Evolutionary conservation across 208 protist genomes (phyloP), one percentile per base, ranked within the genome.

Genomic region (Acanthamoeba triangularis): DNA sequence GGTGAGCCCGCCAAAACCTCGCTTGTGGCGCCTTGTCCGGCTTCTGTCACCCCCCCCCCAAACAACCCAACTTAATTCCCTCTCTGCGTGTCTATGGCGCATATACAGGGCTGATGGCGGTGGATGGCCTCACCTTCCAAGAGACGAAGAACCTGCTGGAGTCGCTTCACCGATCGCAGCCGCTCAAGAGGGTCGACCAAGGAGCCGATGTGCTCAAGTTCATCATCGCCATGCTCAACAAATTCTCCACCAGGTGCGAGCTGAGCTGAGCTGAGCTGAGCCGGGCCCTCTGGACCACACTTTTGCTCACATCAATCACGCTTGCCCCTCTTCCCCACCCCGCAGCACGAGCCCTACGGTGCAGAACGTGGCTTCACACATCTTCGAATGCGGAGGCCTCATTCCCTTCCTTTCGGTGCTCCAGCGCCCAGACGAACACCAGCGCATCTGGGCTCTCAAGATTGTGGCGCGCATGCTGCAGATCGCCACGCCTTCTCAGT

Each of bases 401-500:
- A 44, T 90, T 18, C 82, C 82, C 11, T 90, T 90, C 82, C 82
- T 90, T 16, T 65, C 54, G 14, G 33, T 90, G 33, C 54, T 56
- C 2, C 52, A 90, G 54, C 47, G 82, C 7, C n/a, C 52, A 1
- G 82, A 90, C 54, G 82, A 90, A 35, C 47, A 90, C 20, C 82
- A 90, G 16, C 82, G 82, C 47, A 65, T 90, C 35, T 90, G 82
- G 82, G 28, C 88, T 14, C 88, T 93, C 30, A 93, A 93, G 37
- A 93, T 93, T 11, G 33, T 93, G 1, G 88, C 61, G 3, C 33
- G 61, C 33, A 49, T 93, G 88, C 65, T 93, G 7, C 61, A 67
- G 37, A 76, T 93, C 20, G 52, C 88, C 37, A 76, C 88, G 18
- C 59, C 65, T 8, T 6, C 30, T 25, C 52, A 76, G 65, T 59